Base-by-base conservation (phyloP, 768 basidiomycete species). In the Hericium rajendrae region DNA sequence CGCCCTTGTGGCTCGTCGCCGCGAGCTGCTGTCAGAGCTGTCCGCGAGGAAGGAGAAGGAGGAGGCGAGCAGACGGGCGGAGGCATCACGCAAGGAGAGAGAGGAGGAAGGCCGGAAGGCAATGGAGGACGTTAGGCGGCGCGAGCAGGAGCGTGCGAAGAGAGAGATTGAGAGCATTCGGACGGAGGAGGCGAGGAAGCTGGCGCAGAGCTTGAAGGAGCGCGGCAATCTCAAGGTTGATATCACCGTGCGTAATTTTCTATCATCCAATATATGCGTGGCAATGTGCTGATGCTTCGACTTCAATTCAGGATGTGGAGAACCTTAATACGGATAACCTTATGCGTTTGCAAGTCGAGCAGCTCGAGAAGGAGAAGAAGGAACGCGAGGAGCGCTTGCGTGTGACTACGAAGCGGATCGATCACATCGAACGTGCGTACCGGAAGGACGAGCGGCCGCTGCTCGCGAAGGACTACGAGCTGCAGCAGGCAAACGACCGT, bases 311-410 rank as follows among this genome's bases (percentile, higher is more conserved):
- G 88, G 85, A 88, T 67, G 78, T 94, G 70, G 88, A 91, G 64
- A 83, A 82, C 53, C 76, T 89, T 60, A 91, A 91, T 69, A 93
- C 92, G 9, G 86, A 90, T 65, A 83, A 83, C 50, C 81, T 98
- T 60, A 86, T 97, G 70, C 82, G 80, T 32, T 82, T 97, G 63
- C 94, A 97, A 70, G 93, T 97, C 39, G 86, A 92, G 62, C 93
- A 97, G 67, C 78, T 97, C 48, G 97, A 97, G 74, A 97, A 95
- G 74, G 94, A 98, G 74, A 95, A 94, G 78, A 86, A 83, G 65
- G 89, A 93, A 63, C 76, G 91, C 61, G 79, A 78, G 57, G 89
- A 93, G 65, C 81, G 88, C 20, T 78, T 95, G 51, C 85, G 92
- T 22, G 82, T 94, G 62, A 79, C 86, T 48, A 69, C 84, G 39